Evolutionary conservation across 257 asterid species (phyloP).

Genomic region (Jacaranda copaia): DNA sequence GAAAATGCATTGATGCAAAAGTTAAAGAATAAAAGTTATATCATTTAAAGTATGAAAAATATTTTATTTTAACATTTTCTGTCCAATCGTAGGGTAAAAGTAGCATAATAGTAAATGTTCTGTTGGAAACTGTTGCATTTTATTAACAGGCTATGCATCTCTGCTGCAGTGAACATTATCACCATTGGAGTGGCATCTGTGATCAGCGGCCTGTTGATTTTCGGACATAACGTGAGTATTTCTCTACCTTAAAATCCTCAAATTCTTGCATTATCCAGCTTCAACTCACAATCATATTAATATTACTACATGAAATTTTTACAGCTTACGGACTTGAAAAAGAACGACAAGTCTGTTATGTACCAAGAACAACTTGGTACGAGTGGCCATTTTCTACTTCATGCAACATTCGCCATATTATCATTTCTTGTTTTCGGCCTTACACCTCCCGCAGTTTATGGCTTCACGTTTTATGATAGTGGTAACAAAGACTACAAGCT

Average conservation of each 20-base stretch:
- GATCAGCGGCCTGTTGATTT: constrained; percentile 52
- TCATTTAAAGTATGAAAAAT: no score
- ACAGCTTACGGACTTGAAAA: constrained; percentile 66
- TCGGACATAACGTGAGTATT: constrained; percentile 48
- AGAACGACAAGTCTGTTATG: background rate
- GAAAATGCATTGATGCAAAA: background rate
- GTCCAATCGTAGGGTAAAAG: no score
- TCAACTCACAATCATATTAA: background rate
- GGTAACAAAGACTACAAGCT: constrained; percentile 55
- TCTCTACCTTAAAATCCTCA: background rate
- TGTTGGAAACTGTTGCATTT: no score
- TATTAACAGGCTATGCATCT: background rate
- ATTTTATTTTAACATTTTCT: no score
- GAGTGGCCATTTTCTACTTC: constrained; percentile 54
- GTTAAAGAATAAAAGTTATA: no score
- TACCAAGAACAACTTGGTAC: constrained; percentile 57
- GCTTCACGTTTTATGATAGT: constrained; percentile 56
- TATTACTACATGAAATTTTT: background rate
- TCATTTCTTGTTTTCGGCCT: constrained; percentile 68
- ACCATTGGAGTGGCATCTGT: constrained; percentile 71
- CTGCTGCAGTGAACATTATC: constrained; percentile 58
- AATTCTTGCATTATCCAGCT: no score
- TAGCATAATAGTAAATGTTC: no score
- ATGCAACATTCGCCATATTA: constrained; percentile 49
- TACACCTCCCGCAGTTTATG: constrained; percentile 54